Conservation (phyloP, 106 monocot genomes). For the Ottelia alismoides region DNA sequence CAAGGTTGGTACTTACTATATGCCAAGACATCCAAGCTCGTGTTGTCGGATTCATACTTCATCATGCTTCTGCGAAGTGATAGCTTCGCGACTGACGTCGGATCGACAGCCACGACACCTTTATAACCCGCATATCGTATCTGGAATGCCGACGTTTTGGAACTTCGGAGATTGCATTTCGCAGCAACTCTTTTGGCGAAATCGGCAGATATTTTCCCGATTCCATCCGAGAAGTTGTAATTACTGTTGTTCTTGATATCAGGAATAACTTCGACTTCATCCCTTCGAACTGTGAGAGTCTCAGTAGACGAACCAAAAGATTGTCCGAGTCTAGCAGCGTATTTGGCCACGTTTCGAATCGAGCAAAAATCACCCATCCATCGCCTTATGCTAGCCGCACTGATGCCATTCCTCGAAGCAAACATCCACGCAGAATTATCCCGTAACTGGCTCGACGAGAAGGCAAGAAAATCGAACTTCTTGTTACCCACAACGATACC, state of each 20-base stretch:
- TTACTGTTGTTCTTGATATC: constrained; percentile 36
- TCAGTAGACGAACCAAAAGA: constrained; percentile 80
- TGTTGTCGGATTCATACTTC: constrained; percentile 73
- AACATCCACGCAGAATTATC: constrained; percentile 96
- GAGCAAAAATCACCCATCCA: constrained; percentile 76
- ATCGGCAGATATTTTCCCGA: constrained; percentile 69
- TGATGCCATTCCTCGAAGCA: constrained; percentile 45
- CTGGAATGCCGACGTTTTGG: constrained; percentile 76
- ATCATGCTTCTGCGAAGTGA: constrained; percentile 83
- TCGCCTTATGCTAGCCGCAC: constrained; percentile 42
- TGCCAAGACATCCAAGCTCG: constrained; percentile 64
- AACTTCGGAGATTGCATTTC: constrained; percentile 44
- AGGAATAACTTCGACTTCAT: constrained; percentile 51
- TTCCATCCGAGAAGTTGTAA: constrained; percentile 83
- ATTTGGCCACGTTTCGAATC: constrained; percentile 89
- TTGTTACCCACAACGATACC: constrained; percentile 66
- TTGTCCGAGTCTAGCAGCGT: constrained; percentile 84
- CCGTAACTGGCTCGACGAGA: constrained; percentile 79
- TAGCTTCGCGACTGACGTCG: constrained; percentile 37
- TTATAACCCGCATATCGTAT: constrained; percentile 88
- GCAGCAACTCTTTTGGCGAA: constrained; percentile 63
- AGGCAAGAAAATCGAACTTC: constrained; percentile 94
- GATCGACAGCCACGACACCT: constrained; percentile 86
- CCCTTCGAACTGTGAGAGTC: constrained; percentile 36
- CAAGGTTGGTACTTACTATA: constrained; percentile 76